Conservation (phyloP, 192 early-diverging fungal species). For the Allomyces arbusculus region DNA sequence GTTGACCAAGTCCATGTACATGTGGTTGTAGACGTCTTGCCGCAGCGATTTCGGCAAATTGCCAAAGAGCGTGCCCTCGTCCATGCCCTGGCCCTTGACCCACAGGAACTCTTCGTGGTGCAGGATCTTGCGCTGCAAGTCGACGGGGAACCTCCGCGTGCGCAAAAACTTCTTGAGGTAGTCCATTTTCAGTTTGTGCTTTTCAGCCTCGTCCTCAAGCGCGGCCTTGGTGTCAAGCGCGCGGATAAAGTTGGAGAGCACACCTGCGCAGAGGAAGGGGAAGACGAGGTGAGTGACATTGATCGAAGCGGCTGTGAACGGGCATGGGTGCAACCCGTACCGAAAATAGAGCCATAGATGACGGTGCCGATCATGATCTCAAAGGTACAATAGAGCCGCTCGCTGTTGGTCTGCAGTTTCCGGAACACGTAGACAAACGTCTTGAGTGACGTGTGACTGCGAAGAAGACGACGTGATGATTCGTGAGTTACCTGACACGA, state of each 20-base stretch:
- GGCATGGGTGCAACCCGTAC: background rate
- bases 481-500: no score
- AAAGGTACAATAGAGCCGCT: constrained; percentile 1
- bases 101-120: constrained; percentile 5
- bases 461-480: no score
- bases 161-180: background rate
- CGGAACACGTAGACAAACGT: constrained; percentile 1
- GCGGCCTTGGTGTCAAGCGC: constrained; percentile 3
- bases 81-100: constrained; percentile 7
- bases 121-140: constrained; percentile 3
- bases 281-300: background rate
- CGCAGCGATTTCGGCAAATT: constrained; percentile 3
- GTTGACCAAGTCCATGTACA: constrained; percentile 10
- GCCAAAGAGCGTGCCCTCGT: constrained; percentile 8
- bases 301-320: no score
- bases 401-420: constrained; percentile 3
- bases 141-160: background rate
- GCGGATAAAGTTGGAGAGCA: constrained; percentile 3
- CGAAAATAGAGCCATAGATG: background rate
- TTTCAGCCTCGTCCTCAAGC: constrained; percentile 3
- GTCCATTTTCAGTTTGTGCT: background rate
- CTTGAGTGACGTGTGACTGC: background rate
- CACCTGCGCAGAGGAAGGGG: constrained; percentile 1
- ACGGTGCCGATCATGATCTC: constrained; percentile 1
- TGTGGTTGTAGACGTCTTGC: constrained; percentile 6